Percentiles rank a stretch among this genome's conserved stretches.
Conservation (phyloP, 2,329 filamentous ascomycete genomes). For the Bipolaris sorokiniana region DNA sequence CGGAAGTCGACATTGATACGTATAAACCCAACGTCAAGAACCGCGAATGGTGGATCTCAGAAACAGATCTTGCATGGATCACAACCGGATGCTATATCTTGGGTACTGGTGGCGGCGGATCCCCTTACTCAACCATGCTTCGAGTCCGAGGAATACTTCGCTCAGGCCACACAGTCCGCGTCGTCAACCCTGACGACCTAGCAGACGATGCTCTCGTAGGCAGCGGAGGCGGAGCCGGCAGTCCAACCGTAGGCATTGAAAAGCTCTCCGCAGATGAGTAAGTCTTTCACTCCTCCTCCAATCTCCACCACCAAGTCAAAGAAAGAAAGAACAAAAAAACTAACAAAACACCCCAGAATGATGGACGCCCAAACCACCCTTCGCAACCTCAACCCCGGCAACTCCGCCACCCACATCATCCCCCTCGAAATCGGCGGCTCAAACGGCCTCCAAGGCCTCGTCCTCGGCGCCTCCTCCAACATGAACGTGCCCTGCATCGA, state of each 20-base stretch:
- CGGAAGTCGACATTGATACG: conserved; percentile 36
- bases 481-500: conserved; percentile 54
- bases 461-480: conserved; percentile 47
- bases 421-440: conserved; percentile 57
- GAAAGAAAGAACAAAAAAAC: too few species aligned
- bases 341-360: conserved; percentile 27
- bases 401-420: conserved; percentile 46
- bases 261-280: conserved; percentile 52
- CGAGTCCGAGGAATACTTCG: conserved; percentile 51
- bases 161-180: conserved; percentile 49
- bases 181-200: conserved; percentile 53
- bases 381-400: conserved; percentile 41
- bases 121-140: conserved; percentile 54
- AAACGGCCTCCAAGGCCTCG: conserved; percentile 52
- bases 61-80: conserved; percentile 55
- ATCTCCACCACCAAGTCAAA: too few species aligned
- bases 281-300: conserved; percentile 9
- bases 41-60: conserved; percentile 54
- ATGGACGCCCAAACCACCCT: conserved; percentile 48
- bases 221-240: conserved; percentile 54
- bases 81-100: conserved; percentile 57
- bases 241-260: conserved; percentile 53
- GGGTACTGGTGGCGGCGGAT: conserved; percentile 57
- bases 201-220: conserved; percentile 54
- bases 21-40: conserved; percentile 52